phyloP scores from a whole-genome alignment of 2,329 filamentous ascomycete genomes.

The Cytospora mali region DNA sequence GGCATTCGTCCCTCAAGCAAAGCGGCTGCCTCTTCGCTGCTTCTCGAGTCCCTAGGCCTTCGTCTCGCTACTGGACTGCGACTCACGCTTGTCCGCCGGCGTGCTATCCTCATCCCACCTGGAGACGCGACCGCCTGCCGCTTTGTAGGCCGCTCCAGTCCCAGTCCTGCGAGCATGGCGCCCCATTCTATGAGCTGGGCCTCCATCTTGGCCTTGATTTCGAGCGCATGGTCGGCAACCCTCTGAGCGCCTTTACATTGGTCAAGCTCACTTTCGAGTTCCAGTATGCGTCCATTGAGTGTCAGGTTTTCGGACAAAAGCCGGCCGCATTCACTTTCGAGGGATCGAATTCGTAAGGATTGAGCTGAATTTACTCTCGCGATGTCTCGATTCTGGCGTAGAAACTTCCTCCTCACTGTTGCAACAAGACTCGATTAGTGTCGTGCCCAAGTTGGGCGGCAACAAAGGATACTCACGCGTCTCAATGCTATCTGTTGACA shows the following conservation, averaged over 20 bases:
- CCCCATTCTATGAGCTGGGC: slow-evolving; percentile 72
- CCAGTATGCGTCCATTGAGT: slow-evolving; percentile 70
- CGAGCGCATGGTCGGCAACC: slow-evolving; percentile 66
- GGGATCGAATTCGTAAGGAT: slow-evolving; percentile 72
- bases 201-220: slow-evolving; percentile 72
- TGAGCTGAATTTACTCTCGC: slow-evolving; percentile 78
- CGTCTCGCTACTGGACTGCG: slow-evolving; percentile 58
- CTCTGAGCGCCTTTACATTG: slow-evolving; percentile 62
- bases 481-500: slow-evolving; percentile 70
- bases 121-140: slow-evolving; percentile 40
- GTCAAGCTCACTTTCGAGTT: slow-evolving; percentile 68
- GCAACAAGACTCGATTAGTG: slow-evolving; percentile 26
- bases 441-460: slow-evolving; percentile 14
- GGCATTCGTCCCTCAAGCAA: slow-evolving; percentile 60
- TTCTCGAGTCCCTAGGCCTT: slow-evolving; percentile 55
- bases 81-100: slow-evolving; percentile 46
- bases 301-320: slow-evolving; percentile 79
- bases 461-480: slow-evolving; percentile 57
- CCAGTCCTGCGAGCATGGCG: slow-evolving; percentile 66
- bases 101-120: slow-evolving; percentile 45
- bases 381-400: slow-evolving; percentile 83
- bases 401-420: slow-evolving; percentile 74
- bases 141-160: slow-evolving; percentile 60
- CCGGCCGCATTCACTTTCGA: slow-evolving; percentile 75
- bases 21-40: slow-evolving; percentile 55